Base-by-base conservation (phyloP, 176 grass and related monocot genomes). In the Typha latifolia region DNA sequence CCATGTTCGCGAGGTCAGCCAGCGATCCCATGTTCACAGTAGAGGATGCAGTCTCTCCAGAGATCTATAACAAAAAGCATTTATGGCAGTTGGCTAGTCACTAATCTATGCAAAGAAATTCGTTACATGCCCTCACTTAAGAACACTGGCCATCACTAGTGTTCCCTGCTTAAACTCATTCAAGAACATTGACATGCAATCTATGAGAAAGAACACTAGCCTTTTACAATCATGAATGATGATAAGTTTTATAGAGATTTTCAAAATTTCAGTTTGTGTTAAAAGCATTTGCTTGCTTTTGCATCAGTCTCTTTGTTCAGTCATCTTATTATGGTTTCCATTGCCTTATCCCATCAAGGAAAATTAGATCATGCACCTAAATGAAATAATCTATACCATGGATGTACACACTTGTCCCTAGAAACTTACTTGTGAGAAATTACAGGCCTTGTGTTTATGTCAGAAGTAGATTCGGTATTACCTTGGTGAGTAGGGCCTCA, bases 401-500 rank as follows among this genome's bases (percentile, higher is more conserved):
- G 8, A 9, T 9, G 8, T 10, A 43, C 5, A 10, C 37, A 43
- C 37, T 43, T 43, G 5, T 6, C 2, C 37, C 37, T 43, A 6
- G 1, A 43, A 43, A 43, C 4, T 18, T 47, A 50, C 64, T 31
- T 52, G 2, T 11, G 15, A 52, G 2, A 3, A 26, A n/a, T 7
- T 14, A 69, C 49, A 15, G 63, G 32, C 63, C 5, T 31, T 14
- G 5, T 66, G 10, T 21, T 15, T 29, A 29, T 29, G 27, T 29
- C 27, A 29, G 27, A 29, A 29, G 27, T 29, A 29, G 27, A 66
- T 19, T 66, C 6, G 15, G 11, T 2, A 31, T 51, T 72, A 85
- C 83, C 78, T 99, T 99, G 29, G 86, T 99, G 66, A 99, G 95
- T 48, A 99, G 67, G 13, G 84, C 84, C 81, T 99, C 95, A 5